A percentile compares a stretch with the other conserved stretches of the same genome.
These are phyloP conservation scores for Petunia hybrid DNA, from an alignment of 305 asterid genomes.

Conservation along the genomic window DNA sequence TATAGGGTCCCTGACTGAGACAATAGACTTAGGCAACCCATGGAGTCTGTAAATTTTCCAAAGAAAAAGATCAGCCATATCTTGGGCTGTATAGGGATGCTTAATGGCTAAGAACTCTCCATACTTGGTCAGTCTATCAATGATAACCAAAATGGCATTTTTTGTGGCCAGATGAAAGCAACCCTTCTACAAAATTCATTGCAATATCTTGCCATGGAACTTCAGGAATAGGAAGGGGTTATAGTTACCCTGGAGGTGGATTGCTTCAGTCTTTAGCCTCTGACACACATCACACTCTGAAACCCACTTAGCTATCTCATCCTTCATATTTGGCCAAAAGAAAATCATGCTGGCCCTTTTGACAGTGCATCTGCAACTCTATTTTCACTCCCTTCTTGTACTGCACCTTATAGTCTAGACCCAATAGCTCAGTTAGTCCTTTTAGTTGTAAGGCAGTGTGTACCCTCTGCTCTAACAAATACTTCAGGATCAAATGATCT, in stretches of 20 bases:
- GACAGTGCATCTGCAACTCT: not conserved
- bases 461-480: not conserved
- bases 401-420: not conserved
- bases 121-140: not conserved
- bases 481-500: not conserved
- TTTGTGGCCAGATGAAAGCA: too few species aligned
- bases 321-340: not conserved
- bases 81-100: not conserved
- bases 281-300: not conserved
- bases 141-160: not conserved
- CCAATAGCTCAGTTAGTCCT: not conserved
- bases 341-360: not conserved
- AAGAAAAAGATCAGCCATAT: not conserved
- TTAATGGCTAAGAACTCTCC: not conserved
- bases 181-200: not conserved
- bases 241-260: not conserved
- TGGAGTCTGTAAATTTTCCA: not conserved
- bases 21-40: too few species aligned
- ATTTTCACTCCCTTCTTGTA: not conserved
- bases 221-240: not conserved
- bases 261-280: not conserved
- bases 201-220: not conserved
- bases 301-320: not conserved
- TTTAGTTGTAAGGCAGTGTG: not conserved
- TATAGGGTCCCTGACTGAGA: not conserved